Base-by-base conservation (phyloP, 192 early-diverging fungal genomes). In the Pilaira anomala region DNA sequence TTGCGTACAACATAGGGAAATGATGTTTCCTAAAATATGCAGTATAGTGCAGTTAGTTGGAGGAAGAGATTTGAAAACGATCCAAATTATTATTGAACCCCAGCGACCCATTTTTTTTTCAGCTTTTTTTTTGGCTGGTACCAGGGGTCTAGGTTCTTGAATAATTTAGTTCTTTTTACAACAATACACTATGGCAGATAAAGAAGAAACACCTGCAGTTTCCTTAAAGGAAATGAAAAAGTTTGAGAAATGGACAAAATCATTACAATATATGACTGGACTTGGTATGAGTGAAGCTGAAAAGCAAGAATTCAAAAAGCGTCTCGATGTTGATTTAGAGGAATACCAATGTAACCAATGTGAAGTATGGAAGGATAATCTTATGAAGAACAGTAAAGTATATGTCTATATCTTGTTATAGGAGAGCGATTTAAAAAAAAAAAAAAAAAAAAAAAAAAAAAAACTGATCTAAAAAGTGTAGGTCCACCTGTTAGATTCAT, bases 401-500 rank as follows among this genome's bases (percentile, higher is more conserved):
- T 46, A 19, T 36, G 44, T 2, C 44, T 46, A 13, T 46, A 46
- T 40, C 11, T 40, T 40, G 11, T 40, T 40, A 40, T 40, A 40
- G 4, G 39, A 40, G 11, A 40, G 11, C 4, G 39, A 40, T 40
- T 40, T 40, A 40, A 40, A 40, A 40, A 40, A 40, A 11, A 40
- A 40, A 40, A 40, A 40, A 40, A 40, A 40, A 11, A 40, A 48
- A 22, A 11, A 33, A 8, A 26, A 18, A 14, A 25, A 4, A 40
- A 64, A 14, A 56, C 12, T 41, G 11, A 60, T 26, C 39, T 51
- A 45, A 7, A 33, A 33, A 40, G 8, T 13, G 0, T 67, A 87
- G 89, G 87, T 63, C 90, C 95, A n/a, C 81, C 92, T 62, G 86
- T 96, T 11, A 73, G 73, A 41, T 98, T 98, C 67, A 93, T 98